Evolutionary conservation across 2,329 filamentous ascomycete species (phyloP), one percentile per base, ranked within the genome.

Genomic region (Pseudocercospora eumusae): DNA sequence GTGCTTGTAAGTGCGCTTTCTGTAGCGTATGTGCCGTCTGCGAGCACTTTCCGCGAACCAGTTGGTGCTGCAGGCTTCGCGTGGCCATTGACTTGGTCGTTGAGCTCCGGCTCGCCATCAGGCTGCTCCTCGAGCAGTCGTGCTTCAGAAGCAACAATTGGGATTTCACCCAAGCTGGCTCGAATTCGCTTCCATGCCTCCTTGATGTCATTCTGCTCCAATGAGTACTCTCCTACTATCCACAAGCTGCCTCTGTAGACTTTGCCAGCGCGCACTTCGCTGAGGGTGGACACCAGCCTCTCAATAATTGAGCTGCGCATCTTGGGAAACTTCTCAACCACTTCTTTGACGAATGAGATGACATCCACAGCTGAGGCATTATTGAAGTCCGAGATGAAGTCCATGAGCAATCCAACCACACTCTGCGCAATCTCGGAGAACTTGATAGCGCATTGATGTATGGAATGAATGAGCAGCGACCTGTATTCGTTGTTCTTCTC

Each of bases 341-440:
- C 95, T 76, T 99, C 95, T 79, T 99, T 99, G 66, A 99, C 93
- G 74, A 99, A 99, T 59, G 92, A 93, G 74, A 99, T 98, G 58
- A 99, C 93, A 77, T 99, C 95, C 28, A 99, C 91, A 0, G 95
- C 95, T 1, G 93, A 96, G 49, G 91, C 90, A 74, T 96, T 97
- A 82, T 96, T 98, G 76, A 98, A 97, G 76, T 99, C 95, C 56
- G 91, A 92, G 73, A 99, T 97, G 75, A 98, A 98, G 78, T 99
- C 95, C 95, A 99, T 99, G 58, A 99, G 84, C 49, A 97, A 85
- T 68, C 95, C 95, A 59, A 99, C 95, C 15, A 99, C 95, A 74
- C 92, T 98, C 50, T 93, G 91, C 25, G 95, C 95, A 65, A 99
- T 93, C 78, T 99, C 93, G 10, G 95, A 98, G 81, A 98, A 98